These are phyloP conservation scores for Clonostachys rosea DNA, from an alignment of 2,329 filamentous ascomycete genomes.

Conservation along the genomic window DNA sequence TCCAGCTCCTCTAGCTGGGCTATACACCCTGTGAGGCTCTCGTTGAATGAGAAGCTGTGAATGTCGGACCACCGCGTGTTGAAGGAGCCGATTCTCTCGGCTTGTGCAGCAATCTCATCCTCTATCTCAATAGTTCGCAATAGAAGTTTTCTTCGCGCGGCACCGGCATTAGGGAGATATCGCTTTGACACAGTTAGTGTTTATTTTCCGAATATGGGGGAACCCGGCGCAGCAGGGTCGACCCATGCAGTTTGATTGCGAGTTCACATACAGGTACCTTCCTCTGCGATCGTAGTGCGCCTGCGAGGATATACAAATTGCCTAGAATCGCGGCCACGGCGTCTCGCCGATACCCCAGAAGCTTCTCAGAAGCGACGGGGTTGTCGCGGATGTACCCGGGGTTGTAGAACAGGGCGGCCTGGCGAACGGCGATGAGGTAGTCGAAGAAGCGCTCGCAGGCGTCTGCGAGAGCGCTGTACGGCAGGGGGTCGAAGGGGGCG, in stretches of 20 bases:
- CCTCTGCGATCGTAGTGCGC: constrained; percentile 43
- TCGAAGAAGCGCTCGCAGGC: constrained; percentile 55
- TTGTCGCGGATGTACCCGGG: constrained; percentile 45
- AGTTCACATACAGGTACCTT: constrained; percentile 38
- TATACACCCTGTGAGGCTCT: constrained; percentile 49
- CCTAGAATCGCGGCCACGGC: constrained; percentile 53
- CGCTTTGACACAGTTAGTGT: constrained; percentile 14
- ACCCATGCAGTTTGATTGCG: neutral
- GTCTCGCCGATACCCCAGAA: constrained; percentile 48
- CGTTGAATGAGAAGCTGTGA: constrained; percentile 49
- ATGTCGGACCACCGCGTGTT: constrained; percentile 47
- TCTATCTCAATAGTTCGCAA: constrained; percentile 40
- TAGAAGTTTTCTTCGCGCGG: constrained; percentile 45
- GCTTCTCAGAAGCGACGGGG: constrained; percentile 38
- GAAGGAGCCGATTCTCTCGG: neutral
- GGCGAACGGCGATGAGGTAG: constrained; percentile 51
- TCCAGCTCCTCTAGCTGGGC: constrained; percentile 49
- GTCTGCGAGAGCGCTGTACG: constrained; percentile 51
- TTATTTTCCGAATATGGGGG: neutral
- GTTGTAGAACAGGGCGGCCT: constrained; percentile 53
- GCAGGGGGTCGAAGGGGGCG: constrained; percentile 50
- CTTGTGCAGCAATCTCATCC: constrained; percentile 13
- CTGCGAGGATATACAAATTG: constrained; percentile 53
- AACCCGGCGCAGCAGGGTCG: neutral
- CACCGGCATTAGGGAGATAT: constrained; percentile 52